These are phyloP conservation scores for Aspergillus felis DNA, from an alignment of 2,329 filamentous ascomycete genomes.

Conservation along the genomic window DNA sequence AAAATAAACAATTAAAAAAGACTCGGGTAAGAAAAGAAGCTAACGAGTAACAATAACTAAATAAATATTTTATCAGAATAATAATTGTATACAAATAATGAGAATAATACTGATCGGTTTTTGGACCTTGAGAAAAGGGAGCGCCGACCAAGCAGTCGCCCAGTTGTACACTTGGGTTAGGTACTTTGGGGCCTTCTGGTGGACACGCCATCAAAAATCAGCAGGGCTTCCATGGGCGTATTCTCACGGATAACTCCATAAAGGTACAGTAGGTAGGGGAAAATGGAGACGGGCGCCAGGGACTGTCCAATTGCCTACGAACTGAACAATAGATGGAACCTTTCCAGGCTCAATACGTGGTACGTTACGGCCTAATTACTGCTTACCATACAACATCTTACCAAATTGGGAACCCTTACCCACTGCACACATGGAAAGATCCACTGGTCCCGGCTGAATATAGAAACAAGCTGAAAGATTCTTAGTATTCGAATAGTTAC, in stretches of 20 bases:
- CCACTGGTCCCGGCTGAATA: neutral
- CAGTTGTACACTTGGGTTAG: conserved; percentile 1
- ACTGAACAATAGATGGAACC: neutral
- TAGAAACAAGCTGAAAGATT: neutral
- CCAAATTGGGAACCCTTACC: neutral
- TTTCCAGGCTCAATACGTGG: neutral
- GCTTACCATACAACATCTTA: neutral
- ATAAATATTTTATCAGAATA: conserved; percentile 6
- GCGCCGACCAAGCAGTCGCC: conserved; percentile 10
- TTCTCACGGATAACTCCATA: neutral
- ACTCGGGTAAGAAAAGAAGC: conserved; percentile 3
- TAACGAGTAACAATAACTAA: neutral
- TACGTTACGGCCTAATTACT: conserved; percentile 4
- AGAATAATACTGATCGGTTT: neutral
- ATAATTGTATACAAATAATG: conserved; percentile 6
- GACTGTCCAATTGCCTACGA: conserved; percentile 6
- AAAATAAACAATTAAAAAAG: conserved; percentile 5
- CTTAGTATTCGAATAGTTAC: neutral
- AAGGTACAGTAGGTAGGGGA: conserved; percentile 1
- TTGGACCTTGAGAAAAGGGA: conserved; percentile 16
- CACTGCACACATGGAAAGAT: neutral
- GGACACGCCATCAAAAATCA: conserved; percentile 12
- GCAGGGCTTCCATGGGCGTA: conserved; percentile 7
- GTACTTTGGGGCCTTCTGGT: conserved; percentile 2
- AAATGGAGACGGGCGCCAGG: conserved; percentile 21